These are phyloP conservation scores for Fusarium metavorans DNA, from an alignment of 2,329 filamentous ascomycete genomes.

Conservation along the genomic window DNA sequence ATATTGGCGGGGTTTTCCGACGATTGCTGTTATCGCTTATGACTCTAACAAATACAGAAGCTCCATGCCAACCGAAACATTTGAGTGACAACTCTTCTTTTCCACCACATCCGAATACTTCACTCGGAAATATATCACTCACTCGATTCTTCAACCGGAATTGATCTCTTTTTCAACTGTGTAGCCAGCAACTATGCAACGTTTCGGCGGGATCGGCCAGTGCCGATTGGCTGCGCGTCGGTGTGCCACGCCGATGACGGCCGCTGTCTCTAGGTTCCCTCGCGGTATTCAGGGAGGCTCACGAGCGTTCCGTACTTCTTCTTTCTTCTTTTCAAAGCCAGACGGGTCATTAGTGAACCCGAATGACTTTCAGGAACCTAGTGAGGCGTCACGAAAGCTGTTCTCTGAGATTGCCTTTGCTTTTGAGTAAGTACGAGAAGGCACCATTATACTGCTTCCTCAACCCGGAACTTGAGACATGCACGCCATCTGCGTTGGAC, in stretches of 20 bases:
- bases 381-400: constrained; percentile 37
- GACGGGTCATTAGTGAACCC: constrained; percentile 38
- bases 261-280: constrained; percentile 9
- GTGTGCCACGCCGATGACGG: constrained; percentile 27
- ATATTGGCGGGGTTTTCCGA: constrained; percentile 42
- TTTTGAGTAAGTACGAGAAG: constrained; percentile 49
- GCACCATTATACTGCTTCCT: not conserved
- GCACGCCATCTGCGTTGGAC: not conserved
- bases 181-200: constrained; percentile 31
- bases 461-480: not conserved
- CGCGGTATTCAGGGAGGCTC: constrained; percentile 3
- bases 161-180: not conserved
- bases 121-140: not conserved
- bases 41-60: constrained; percentile 15
- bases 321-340: constrained; percentile 31
- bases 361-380: constrained; percentile 36
- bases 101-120: not conserved
- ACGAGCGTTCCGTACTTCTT: constrained; percentile 29
- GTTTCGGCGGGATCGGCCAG: constrained; percentile 41
- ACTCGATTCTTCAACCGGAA: not conserved
- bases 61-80: constrained; percentile 4
- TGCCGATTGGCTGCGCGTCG: constrained; percentile 43
- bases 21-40: constrained; percentile 35
- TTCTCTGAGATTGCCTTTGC: constrained; percentile 52
- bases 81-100: not conserved